Conservation (phyloP, 331 rosid species). For the Rhamnella rubrinervis region DNA sequence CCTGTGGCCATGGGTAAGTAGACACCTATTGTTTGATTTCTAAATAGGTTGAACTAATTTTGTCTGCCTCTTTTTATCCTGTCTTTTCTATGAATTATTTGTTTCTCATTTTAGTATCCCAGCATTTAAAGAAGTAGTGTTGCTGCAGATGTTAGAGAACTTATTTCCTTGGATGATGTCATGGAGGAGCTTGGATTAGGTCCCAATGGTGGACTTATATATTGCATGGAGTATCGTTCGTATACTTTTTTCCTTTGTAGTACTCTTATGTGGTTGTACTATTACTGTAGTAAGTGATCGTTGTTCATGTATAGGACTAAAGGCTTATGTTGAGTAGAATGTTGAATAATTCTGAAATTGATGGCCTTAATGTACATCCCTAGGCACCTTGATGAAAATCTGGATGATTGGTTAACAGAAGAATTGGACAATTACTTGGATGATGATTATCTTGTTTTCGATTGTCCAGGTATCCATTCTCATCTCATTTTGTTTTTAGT, state of each 20-base stretch:
- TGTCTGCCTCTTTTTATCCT: neutral
- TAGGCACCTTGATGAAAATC: conserved; percentile 87
- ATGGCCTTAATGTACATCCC: conserved; percentile 47
- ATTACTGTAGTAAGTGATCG: neutral
- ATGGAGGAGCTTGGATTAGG: conserved; percentile 98
- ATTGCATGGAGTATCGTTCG: conserved; percentile 99
- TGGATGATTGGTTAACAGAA: conserved; percentile 79
- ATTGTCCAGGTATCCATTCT: conserved; percentile 77
- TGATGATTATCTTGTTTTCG: conserved; percentile 88
- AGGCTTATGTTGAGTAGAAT: neutral
- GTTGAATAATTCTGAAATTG: conserved; percentile 4
- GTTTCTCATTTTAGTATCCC: neutral
- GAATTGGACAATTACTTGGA: conserved; percentile 80
- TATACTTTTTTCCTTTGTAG: conserved; percentile 10
- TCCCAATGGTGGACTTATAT: conserved; percentile 92
- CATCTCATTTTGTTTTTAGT: neutral
- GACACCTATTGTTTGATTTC: conserved; percentile 1
- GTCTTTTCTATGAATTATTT: neutral
- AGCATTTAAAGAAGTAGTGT: neutral
- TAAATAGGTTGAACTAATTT: neutral
- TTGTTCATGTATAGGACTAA: neutral
- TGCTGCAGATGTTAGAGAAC: conserved; percentile 83
- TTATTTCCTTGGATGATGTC: conserved; percentile 86
- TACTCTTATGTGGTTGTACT: neutral
- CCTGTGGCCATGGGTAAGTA: conserved; percentile 84